Evolutionary conservation across 1,284 basidiomycete genomes (phyloP).

Genomic region (Phylloboletellus chloephorus): DNA sequence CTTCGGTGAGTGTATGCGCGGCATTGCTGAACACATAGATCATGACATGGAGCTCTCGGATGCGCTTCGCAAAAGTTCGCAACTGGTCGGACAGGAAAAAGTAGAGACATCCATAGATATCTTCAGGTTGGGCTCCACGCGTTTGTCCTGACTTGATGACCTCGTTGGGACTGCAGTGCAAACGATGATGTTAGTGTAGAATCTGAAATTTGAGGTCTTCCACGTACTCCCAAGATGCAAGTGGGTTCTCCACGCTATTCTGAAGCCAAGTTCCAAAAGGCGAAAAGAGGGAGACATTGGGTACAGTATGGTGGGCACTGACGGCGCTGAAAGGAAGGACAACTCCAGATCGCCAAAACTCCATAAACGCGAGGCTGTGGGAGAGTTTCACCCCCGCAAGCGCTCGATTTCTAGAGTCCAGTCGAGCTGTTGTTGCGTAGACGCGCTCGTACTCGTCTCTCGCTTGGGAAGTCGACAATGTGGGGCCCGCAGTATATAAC

Average conservation of each 20-base stretch:
- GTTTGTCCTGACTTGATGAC: constrained; percentile 32
- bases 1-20: constrained; percentile 22
- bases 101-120: constrained; percentile 43
- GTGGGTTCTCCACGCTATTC: constrained; percentile 31
- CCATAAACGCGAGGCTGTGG: constrained; percentile 36
- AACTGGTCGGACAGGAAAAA: constrained; percentile 39
- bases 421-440: constrained; percentile 27
- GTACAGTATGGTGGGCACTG: constrained; percentile 31
- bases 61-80: constrained; percentile 30
- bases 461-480: constrained; percentile 18
- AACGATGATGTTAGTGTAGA: constrained; percentile 1
- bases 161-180: constrained; percentile 12
- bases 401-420: constrained; percentile 32
- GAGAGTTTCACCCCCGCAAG: constrained; percentile 31
- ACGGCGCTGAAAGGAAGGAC: constrained; percentile 39
- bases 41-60: constrained; percentile 31
- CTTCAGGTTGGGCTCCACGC: constrained; percentile 33
- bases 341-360: constrained; percentile 37
- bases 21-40: constrained; percentile 29
- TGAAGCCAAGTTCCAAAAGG: constrained; percentile 29
- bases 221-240: constrained; percentile 40
- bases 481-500: constrained; percentile 28
- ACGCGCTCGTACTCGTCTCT: constrained; percentile 24
- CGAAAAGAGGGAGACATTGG: constrained; percentile 38
- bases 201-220: background rate